A percentile compares a stretch with the other conserved stretches of the same genome.
These are phyloP conservation scores for Sphaerulina populicola DNA, from an alignment of 2,329 filamentous ascomycete genomes.

Conservation along the genomic window DNA sequence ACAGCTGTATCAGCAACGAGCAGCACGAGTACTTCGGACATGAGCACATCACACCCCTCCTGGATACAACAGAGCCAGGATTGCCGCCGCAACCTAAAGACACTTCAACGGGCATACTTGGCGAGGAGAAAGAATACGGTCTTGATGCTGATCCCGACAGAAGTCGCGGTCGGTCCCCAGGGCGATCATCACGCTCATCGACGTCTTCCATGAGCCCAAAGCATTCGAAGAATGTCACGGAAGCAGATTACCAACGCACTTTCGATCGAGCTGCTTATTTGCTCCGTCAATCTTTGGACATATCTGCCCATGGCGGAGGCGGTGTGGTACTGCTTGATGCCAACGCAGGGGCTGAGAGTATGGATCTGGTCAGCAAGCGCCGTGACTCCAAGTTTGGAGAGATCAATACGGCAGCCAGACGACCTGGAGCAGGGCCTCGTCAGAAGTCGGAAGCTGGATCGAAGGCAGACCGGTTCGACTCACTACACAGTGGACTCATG, in stretches of 20 bases:
- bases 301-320: slow-evolving; percentile 28
- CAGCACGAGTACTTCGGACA: neutral
- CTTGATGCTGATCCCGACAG: neutral
- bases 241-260: slow-evolving; percentile 28
- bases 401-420: neutral
- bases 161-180: neutral
- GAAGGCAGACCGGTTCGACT: neutral
- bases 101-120: neutral
- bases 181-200: neutral
- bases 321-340: slow-evolving; percentile 39
- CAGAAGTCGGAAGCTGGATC: neutral
- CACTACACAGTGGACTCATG: slow-evolving; percentile 14
- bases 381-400: slow-evolving; percentile 4
- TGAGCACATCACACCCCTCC: neutral
- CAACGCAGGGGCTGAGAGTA: slow-evolving; percentile 17
- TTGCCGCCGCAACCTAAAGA: neutral
- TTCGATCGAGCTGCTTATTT: slow-evolving; percentile 44
- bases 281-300: slow-evolving; percentile 40
- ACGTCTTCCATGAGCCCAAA: neutral
- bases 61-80: neutral
- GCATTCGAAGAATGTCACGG: slow-evolving; percentile 22
- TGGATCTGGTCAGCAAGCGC: slow-evolving; percentile 5
- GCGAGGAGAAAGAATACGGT: neutral
- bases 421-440: neutral
- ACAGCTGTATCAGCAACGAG: neutral